Evolutionary conservation across 805 yeast species (phyloP), one percentile per base, ranked within the genome.

Genomic region (Cyberlindnera japonica): DNA sequence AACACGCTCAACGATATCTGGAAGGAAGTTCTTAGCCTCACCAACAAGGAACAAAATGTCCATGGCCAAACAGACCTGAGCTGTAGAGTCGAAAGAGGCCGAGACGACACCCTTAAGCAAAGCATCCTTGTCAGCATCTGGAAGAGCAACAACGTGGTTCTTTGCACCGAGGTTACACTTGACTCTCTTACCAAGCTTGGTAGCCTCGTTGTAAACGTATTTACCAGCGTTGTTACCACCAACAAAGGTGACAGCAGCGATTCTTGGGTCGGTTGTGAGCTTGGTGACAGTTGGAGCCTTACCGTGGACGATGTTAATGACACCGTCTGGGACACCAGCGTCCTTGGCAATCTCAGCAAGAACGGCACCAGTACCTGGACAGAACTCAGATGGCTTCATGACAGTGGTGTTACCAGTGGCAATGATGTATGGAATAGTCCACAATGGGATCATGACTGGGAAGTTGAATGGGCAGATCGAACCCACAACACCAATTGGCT

Each of bases 81-180:
- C 91, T 15, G 90, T 89, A 37, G 90, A 89, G 23, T 90, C 88
- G 61, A 83, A 83, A 18, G 88, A 85, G 39, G 90, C 88, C 36
- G 87, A 83, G 43, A 71, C 79, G 35, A 83, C 65, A 40, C 84
- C 81, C 57, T 77, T 79, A 51, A 83, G 65, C 35, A 84, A 74
- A 47, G 76, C 77, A 46, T 66, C 62, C 61, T 77, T 75, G 63
- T 80, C 75, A 34, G 88, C 87, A 54, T 83, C 90, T 14, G 89
- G 87, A 47, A 81, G 66, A 14, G 83, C 77, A 40, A 83, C 72
- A 55, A 83, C 74, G 62, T 83, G 91, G 69, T 83, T 83, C 66
- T 83, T 83, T 33, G 90, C 90, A 17, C 89, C 90, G 57, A 83
- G 68, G 74, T 72, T 83, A 46, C 86, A 83, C 67, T 83, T 87